Evolutionary conservation across 192 early-diverging fungal species (phyloP).

Genomic region (Dimargaris cristalligena): DNA sequence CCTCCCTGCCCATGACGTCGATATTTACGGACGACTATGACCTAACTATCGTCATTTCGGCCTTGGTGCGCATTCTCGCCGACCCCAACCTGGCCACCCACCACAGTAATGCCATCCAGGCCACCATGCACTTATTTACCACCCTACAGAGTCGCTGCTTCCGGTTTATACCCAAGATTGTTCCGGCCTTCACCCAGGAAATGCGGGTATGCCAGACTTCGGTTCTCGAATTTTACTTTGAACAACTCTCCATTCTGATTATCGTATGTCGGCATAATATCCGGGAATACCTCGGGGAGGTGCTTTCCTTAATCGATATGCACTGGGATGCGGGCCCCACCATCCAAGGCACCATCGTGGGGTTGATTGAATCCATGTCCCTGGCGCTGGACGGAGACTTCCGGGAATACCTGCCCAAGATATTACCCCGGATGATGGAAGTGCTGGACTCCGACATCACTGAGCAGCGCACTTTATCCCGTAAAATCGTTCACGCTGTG

Average conservation of each 20-base stretch:
- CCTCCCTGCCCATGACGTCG: not conserved
- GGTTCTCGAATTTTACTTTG: constrained; percentile 83
- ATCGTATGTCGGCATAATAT: constrained; percentile 76
- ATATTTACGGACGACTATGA: constrained; percentile 57
- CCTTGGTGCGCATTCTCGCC: constrained; percentile 72
- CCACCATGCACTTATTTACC: constrained; percentile 87
- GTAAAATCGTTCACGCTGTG: constrained; percentile 59
- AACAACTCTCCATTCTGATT: constrained; percentile 67
- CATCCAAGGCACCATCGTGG: constrained; percentile 69
- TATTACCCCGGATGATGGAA: constrained; percentile 69
- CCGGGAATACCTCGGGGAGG: constrained; percentile 63
- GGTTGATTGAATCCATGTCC: constrained; percentile 73
- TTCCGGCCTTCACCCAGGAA: constrained; percentile 74
- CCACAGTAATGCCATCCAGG: constrained; percentile 75
- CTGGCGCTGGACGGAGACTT: constrained; percentile 76
- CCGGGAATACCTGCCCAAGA: constrained; percentile 58
- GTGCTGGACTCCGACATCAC: constrained; percentile 67
- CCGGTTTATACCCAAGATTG: constrained; percentile 30
- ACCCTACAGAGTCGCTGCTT: constrained; percentile 27
- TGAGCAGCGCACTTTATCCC: constrained; percentile 42
- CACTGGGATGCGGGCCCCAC: constrained; percentile 49
- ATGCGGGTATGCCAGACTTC: constrained; percentile 63
- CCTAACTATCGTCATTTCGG: constrained; percentile 72
- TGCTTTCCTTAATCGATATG: constrained; percentile 63
- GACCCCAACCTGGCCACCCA: constrained; percentile 65